phyloP scores from a whole-genome alignment of 2,329 filamentous ascomycete genomes.

The Alternaria sp. region DNA sequence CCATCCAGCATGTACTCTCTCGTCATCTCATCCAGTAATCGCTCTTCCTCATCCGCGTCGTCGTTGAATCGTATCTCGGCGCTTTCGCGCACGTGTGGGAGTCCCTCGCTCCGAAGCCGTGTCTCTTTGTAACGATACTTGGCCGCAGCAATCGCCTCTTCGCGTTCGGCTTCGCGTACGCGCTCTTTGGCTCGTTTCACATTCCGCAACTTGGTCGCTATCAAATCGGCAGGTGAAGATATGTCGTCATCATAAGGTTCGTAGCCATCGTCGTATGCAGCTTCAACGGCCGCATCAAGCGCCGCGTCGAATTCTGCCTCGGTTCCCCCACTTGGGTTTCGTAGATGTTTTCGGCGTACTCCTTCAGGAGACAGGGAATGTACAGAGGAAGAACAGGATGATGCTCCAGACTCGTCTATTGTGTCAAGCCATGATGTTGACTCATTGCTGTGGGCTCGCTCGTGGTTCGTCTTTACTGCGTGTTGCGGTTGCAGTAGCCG shows the following conservation, averaged over 20 bases:
- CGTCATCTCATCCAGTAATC: slow-evolving; percentile 82
- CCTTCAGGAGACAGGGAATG: slow-evolving; percentile 80
- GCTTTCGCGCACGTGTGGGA: slow-evolving; percentile 52
- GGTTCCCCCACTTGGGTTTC: slow-evolving; percentile 73
- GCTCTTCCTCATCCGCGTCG: slow-evolving; percentile 60
- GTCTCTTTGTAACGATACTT: slow-evolving; percentile 65
- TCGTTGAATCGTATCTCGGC: slow-evolving; percentile 47
- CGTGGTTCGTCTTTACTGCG: slow-evolving; percentile 33
- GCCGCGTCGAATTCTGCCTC: slow-evolving; percentile 94
- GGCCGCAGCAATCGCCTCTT: slow-evolving; percentile 69
- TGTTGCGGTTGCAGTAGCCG: slow-evolving; percentile 36
- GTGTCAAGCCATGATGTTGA: slow-evolving; percentile 94
- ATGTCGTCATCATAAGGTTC: slow-evolving; percentile 69
- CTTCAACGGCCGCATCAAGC: slow-evolving; percentile 92
- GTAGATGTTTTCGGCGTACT: slow-evolving; percentile 73
- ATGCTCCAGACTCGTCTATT: slow-evolving; percentile 87
- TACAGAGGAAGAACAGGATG: slow-evolving; percentile 75
- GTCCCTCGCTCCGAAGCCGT: slow-evolving; percentile 57
- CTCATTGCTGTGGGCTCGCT: slow-evolving; percentile 73
- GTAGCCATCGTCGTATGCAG: slow-evolving; percentile 91
- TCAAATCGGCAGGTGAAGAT: slow-evolving; percentile 39
- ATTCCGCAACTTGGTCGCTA: slow-evolving; percentile 59
- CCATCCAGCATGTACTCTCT: slow-evolving; percentile 82
- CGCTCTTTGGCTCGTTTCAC: slow-evolving; percentile 79
- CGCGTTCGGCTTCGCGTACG: slow-evolving; percentile 75